Percentiles rank a stretch among this genome's conserved stretches.
Evolutionary conservation across 495 filamentous ascomycete genomes (phyloP).

Genomic region (Tuber indicum): DNA sequence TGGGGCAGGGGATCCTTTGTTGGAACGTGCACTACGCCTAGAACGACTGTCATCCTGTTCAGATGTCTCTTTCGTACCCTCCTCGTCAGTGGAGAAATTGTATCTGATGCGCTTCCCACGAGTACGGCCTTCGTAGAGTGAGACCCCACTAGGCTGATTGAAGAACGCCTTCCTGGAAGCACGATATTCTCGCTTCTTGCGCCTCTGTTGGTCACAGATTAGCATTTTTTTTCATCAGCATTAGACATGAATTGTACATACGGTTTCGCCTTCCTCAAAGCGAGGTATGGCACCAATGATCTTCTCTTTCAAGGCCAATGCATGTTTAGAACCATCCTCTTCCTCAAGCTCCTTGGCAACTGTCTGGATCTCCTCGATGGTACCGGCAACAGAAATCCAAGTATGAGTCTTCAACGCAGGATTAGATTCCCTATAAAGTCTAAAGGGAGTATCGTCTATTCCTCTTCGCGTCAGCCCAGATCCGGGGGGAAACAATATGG

Average conservation of each 20-base stretch:
- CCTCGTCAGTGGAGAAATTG: slow-evolving; percentile 87
- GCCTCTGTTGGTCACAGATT: slow-evolving; percentile 57
- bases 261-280: slow-evolving; percentile 93
- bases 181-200: slow-evolving; percentile 85
- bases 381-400: slow-evolving; percentile 90
- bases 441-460: slow-evolving; percentile 84
- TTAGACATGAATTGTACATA: slow-evolving; percentile 43
- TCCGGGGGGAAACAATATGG: neutral
- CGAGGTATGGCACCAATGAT: slow-evolving; percentile 77
- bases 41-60: slow-evolving; percentile 31
- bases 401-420: slow-evolving; percentile 65
- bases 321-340: slow-evolving; percentile 70
- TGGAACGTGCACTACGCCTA: slow-evolving; percentile 47
- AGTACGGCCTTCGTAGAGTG: slow-evolving; percentile 91
- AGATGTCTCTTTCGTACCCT: slow-evolving; percentile 61
- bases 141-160: slow-evolving; percentile 77
- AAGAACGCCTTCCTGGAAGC: slow-evolving; percentile 80
- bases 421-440: slow-evolving; percentile 92
- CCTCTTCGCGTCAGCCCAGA: slow-evolving; percentile 12
- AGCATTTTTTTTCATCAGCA: slow-evolving; percentile 30
- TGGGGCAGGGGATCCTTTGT: slow-evolving; percentile 58
- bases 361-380: slow-evolving; percentile 72
- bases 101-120: slow-evolving; percentile 93
- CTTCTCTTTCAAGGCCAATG: slow-evolving; percentile 65
- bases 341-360: slow-evolving; percentile 66